Percentiles rank a stretch among this genome's conserved stretches.
phyloP scores from a whole-genome alignment of 495 filamentous ascomycete species.

The Elasticomyces elasticus region DNA sequence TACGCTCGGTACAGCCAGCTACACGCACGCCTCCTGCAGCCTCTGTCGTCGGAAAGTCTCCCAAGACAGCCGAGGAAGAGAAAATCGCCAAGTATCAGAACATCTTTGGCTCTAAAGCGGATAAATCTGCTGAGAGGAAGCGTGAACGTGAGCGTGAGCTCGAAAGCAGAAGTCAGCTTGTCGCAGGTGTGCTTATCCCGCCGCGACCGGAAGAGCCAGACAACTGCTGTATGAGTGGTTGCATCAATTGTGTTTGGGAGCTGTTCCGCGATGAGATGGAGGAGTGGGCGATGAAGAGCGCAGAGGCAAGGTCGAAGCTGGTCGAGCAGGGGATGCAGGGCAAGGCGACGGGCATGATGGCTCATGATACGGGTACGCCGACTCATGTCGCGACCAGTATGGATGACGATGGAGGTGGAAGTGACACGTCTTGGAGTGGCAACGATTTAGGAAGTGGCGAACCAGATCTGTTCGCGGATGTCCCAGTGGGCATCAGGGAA shows the following conservation, averaged over 20 bases:
- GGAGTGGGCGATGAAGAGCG: conserved; percentile 58
- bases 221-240: conserved; percentile 98
- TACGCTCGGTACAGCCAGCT: conserved; percentile 33
- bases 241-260: conserved; percentile 97
- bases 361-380: conserved; percentile 25
- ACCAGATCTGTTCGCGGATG: conserved; percentile 59
- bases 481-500: conserved; percentile 88
- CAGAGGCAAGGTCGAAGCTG: conserved; percentile 43
- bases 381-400: conserved; percentile 44
- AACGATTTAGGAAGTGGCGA: conserved; percentile 18
- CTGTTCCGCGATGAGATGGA: conserved; percentile 81
- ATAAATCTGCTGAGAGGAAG: conserved; percentile 49
- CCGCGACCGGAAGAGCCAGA: conserved; percentile 82
- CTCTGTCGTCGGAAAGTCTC: conserved; percentile 27
- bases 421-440: conserved; percentile 55
- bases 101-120: conserved; percentile 67
- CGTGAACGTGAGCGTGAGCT: conserved; percentile 53
- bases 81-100: conserved; percentile 45
- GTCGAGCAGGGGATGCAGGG: conserved; percentile 31
- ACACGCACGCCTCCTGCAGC: conserved; percentile 30
- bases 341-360: conserved; percentile 31
- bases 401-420: conserved; percentile 76
- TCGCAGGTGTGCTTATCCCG: conserved; percentile 75
- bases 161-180: conserved; percentile 44
- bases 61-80: conserved; percentile 30